phyloP scores from a whole-genome alignment of 139 green algal genomes.

The Yamagishiella unicocca region DNA sequence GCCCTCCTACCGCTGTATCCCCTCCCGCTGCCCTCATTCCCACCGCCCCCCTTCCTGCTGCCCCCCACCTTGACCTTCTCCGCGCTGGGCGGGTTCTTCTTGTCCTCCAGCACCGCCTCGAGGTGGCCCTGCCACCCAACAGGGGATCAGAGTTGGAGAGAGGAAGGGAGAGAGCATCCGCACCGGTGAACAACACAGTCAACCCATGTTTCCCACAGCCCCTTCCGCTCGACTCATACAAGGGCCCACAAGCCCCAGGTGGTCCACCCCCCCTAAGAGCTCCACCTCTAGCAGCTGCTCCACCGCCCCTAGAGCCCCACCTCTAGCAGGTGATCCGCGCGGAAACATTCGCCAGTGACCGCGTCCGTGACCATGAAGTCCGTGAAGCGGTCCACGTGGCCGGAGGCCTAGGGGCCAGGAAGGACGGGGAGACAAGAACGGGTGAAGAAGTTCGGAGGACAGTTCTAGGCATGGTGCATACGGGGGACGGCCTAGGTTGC shows the following conservation, averaged over 20 bases:
- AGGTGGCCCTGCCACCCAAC: slow-evolving; percentile 68
- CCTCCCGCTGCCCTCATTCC: no score
- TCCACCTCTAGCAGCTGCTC: neutral
- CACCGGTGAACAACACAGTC: no score
- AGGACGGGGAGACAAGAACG: no score
- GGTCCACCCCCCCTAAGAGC: neutral
- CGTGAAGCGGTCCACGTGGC: slow-evolving; percentile 98
- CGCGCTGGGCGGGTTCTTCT: slow-evolving; percentile 59
- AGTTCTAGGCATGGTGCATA: no score
- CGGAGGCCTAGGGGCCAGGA: slow-evolving; percentile 76
- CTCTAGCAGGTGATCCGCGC: slow-evolving; percentile 97
- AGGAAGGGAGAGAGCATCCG: no score
- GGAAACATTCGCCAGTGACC: slow-evolving; percentile 90
- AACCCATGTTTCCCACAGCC: no score
- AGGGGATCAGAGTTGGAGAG: no score
- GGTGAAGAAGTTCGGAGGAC: no score
- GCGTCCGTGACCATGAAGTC: slow-evolving; percentile 98
- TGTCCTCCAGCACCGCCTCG: slow-evolving; percentile 87
- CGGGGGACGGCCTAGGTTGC: no score
- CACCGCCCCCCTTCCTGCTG: neutral
- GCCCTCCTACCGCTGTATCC: no score
- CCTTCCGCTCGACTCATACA: no score
- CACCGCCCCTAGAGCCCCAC: neutral
- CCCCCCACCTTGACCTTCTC: slow-evolving; percentile 46
- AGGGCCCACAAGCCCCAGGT: no score